Evolutionary conservation across 75 land plant genomes (phyloP), one percentile per base, ranked within the genome.

Genomic region (Cupressus sempervirens): DNA sequence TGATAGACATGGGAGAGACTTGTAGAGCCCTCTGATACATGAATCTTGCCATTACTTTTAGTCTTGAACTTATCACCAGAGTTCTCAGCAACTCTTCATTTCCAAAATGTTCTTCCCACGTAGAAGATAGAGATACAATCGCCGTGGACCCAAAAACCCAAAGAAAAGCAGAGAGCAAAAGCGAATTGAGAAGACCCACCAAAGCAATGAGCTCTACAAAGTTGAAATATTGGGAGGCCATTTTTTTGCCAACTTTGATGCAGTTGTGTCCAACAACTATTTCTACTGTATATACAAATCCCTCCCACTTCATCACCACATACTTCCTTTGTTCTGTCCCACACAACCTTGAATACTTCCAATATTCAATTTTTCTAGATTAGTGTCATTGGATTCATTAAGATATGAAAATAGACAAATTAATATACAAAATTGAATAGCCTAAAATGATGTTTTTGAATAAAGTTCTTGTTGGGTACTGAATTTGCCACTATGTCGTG

Each of bases 241-340:
- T 72, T 85, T 89, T 89, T 56, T 89, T 84, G 83, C 87, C 83
- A 23, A 80, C 89, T 82, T 89, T 87, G 10, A 89, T 89, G 56
- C 91, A 89, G 81, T 89, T 88, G 84, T 89, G 90, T 23, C 90
- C 91, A 18, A 89, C 80, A 34, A 89, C 89, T 52, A 89, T 89
- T 2, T 50, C 85, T 11, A 89, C 89, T 30, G 90, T 89, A 82
- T 87, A 89, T 9, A 84, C 89, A 76, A 89, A 89, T 54, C 90
- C 90, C 46, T 83, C 86, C 77, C 83, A 84, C 83, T 65, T 89
- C 90, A 89, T 89, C 73, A 3, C 30, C 73, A 50, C 41, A 26
- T 5, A 58, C 65, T 58, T 20, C 18, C 20, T 43, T 81, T 45
- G 36, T 12, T 81, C 23, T n/a, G 3, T 26, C 14, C 41, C 65